Base-by-base conservation (phyloP, 495 filamentous ascomycete species). In the Neurospora intermedia region DNA sequence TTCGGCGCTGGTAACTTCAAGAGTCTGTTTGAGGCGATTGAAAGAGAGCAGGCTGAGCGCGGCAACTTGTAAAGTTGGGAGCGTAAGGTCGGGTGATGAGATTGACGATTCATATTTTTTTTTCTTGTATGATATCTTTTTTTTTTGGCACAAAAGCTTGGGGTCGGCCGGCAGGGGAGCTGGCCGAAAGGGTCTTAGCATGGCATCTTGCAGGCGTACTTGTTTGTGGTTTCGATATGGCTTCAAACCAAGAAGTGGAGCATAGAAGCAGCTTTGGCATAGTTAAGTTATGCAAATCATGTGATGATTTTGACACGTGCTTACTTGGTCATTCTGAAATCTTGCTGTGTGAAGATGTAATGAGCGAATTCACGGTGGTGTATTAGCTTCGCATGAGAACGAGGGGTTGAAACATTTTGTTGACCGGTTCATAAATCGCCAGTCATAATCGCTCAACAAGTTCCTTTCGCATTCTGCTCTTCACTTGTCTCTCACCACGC, bases 1-100 rank as follows among this genome's bases (percentile, higher is more conserved):
- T 97, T 97, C 76, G 93, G 94, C 5, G 94, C 93, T 3, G 94
- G 94, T n/a, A 97, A 97, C 78, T 97, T 97, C 84, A 97, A 93
- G 87, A 93, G 89, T 70, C 76, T 97, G 75, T 97, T 97, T 77
- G 93, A 97, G 83, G 94, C 94, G 5, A 93, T 97, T 81, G 94
- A 97, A 86, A 81, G 93, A 23, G 94, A 97, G 79, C 94, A 97
- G 83, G 93, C 87, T 27, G 84, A 91, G 79, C 83, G 94, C 73
- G 94, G 94, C 11, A 97, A 97, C 81, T 80, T 97, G 77, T 90
- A 78, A 75, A 20, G 48, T 13, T 15, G 16, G n/a, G 16, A 7
- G 7, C 16, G 31, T 70, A 3, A 59, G 4, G 11, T 3, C 8
- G 43, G 18, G 20, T 71, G 69, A 42, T 20, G 40, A 62, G 43